Conservation (phyloP, 23 red algal genomes). For the Gracilaria domingensis region DNA sequence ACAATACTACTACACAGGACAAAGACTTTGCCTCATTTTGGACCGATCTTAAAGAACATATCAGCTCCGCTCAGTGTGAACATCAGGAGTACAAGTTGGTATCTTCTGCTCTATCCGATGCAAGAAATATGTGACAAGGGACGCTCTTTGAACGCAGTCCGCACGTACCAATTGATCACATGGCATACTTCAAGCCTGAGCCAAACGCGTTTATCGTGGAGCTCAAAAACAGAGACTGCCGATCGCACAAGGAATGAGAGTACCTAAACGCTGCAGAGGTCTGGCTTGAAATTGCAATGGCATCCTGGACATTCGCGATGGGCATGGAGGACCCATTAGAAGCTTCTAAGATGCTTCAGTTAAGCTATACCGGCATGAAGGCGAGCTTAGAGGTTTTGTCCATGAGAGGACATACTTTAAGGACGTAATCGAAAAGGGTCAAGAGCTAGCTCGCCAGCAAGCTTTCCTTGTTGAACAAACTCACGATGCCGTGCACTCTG, state of each 20-base stretch:
- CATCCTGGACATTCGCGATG: too few species aligned
- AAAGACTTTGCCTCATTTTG: too few species aligned
- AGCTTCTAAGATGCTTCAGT: neutral
- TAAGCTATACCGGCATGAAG: too few species aligned
- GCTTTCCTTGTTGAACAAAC: too few species aligned
- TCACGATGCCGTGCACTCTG: too few species aligned
- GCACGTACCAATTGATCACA: slow-evolving; percentile 1
- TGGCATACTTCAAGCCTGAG: slow-evolving; percentile 16
- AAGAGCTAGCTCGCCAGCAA: neutral
- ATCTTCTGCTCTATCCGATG: too few species aligned
- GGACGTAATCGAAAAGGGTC: neutral
- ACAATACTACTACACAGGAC: too few species aligned
- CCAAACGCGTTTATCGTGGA: neutral
- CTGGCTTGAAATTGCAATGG: neutral
- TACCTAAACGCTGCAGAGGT: neutral
- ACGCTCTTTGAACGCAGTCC: slow-evolving; percentile 8
- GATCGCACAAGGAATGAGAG: too few species aligned
- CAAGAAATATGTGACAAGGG: slow-evolving; percentile 1
- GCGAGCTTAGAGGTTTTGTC: neutral
- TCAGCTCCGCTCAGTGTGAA: too few species aligned
- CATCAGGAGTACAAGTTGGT: too few species aligned
- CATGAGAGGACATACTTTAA: neutral
- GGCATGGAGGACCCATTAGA: neutral
- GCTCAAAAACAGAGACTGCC: slow-evolving; percentile 2
- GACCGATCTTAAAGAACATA: too few species aligned